Percentiles rank a stretch among this genome's conserved stretches.
phyloP scores from a whole-genome alignment of 768 basidiomycete species.

The Infundibulicybe gibba region DNA sequence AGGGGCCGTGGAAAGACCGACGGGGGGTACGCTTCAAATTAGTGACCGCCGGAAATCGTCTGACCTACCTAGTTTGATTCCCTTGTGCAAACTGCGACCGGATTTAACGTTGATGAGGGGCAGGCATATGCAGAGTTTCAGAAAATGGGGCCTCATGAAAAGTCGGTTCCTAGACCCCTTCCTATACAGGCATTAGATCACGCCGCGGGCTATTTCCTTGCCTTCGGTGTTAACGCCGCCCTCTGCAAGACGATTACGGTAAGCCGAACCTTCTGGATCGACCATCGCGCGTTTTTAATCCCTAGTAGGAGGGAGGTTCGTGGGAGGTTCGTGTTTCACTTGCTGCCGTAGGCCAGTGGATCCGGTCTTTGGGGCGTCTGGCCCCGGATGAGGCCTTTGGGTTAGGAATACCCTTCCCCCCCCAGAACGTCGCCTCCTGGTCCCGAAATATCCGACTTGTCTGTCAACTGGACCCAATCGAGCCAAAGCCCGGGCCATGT shows the following conservation, averaged over 20 bases:
- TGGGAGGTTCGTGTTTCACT: constrained; percentile 61
- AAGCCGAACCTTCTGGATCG: constrained; percentile 6
- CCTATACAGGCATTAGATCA: constrained; percentile 63
- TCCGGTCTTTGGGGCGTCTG: constrained; percentile 49
- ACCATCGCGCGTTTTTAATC: background rate
- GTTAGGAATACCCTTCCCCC: constrained; percentile 34
- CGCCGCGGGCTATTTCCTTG: constrained; percentile 54
- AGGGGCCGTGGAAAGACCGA: constrained; percentile 51
- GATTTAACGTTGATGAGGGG: constrained; percentile 57
- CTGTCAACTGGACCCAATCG: constrained; percentile 22
- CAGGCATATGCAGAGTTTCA: constrained; percentile 35
- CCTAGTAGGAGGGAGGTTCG: constrained; percentile 51
- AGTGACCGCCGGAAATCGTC: background rate
- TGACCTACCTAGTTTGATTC: constrained; percentile 51
- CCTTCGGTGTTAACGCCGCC: constrained; percentile 56
- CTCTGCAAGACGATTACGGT: constrained; percentile 50
- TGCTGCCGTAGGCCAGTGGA: constrained; percentile 51
- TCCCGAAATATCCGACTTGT: constrained; percentile 32
- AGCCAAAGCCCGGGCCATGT: constrained; percentile 2
- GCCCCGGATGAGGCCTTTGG: constrained; percentile 38
- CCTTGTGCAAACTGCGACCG: constrained; percentile 58
- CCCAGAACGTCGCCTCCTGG: constrained; percentile 23
- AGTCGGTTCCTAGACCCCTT: constrained; percentile 21
- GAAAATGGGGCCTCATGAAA: constrained; percentile 3
- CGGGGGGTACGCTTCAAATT: constrained; percentile 39